Evolutionary conservation across 495 filamentous ascomycete species (phyloP).

Genomic region (Viridothelium virens): DNA sequence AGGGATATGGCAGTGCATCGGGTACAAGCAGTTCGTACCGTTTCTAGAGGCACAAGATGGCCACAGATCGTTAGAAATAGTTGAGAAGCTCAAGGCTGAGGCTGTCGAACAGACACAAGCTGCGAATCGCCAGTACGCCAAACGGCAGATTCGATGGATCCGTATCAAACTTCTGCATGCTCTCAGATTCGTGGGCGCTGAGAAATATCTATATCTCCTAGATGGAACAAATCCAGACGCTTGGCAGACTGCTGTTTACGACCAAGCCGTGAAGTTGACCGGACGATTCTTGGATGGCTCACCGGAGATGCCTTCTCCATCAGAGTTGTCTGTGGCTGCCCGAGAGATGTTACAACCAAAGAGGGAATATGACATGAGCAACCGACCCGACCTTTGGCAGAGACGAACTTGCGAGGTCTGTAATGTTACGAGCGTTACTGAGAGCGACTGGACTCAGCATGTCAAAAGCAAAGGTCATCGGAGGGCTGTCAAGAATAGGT

Average conservation of each 20-base stretch:
- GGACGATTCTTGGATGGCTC: constrained; percentile 49
- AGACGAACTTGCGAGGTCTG: constrained; percentile 63
- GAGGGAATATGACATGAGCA: constrained; percentile 40
- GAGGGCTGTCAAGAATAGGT: constrained; percentile 17
- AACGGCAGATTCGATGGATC: constrained; percentile 77
- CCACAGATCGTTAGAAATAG: constrained; percentile 33
- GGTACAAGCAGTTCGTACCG: constrained; percentile 78
- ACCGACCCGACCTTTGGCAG: constrained; percentile 43
- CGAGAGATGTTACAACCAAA: constrained; percentile 49
- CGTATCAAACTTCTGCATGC: constrained; percentile 66
- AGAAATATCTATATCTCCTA: constrained; percentile 58
- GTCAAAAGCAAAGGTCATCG: constrained; percentile 49
- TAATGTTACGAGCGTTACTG: constrained; percentile 54
- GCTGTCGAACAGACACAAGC: constrained; percentile 57
- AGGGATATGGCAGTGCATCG: constrained; percentile 94
- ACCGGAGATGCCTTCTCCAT: constrained; percentile 49
- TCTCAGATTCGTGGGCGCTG: constrained; percentile 45
- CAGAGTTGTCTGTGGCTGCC: constrained; percentile 53
- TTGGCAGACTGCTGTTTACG: constrained; percentile 54
- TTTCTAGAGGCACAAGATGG: constrained; percentile 51
- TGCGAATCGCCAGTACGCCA: constrained; percentile 81
- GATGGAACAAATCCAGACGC: constrained; percentile 57
- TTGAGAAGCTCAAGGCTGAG: constrained; percentile 37
- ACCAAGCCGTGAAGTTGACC: constrained; percentile 56
- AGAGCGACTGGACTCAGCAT: constrained; percentile 71